Base-by-base conservation (phyloP, 176 grass and related monocot species). In the Secale cereale region DNA sequence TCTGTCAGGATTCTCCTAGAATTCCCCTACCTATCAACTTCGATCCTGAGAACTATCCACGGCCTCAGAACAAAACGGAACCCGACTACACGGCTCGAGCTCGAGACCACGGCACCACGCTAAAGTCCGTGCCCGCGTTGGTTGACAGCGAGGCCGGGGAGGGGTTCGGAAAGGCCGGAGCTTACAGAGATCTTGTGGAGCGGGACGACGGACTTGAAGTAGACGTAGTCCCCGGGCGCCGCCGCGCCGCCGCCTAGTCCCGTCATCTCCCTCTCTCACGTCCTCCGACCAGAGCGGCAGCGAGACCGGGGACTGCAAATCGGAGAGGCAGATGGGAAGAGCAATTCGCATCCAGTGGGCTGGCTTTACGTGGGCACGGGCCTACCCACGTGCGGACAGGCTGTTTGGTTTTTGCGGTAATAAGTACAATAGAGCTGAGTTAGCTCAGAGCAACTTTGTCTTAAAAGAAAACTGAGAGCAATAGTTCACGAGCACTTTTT, bases 141-240 rank as follows among this genome's bases (percentile, higher is more conserved):
- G 63, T 12, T 35, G 20, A 4, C 6, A 27, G 23, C 25, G 33
- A 27, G 65, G 6, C 29, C 22, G 8, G 9, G 3, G 35, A n/a
- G 52, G 17, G 11, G 64, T 75, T 75, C 7, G 45, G 73, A 46
- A 54, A 28, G 73, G 45, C 9, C 36, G 28, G 26, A 13, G 77
- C 89, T 78, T 88, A 98, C 96, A 7, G 93, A 95, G 89, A 98
- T 98, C 91, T 98, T 95, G 87, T 95, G 93, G 60, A 98, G 87
- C 52, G 96, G 96, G 39, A 98, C 93, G 66, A 90, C 85, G 52
- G 96, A 98, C 80, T 98, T 98, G 91, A 98, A 95, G 88, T 95
- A 83, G 62, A 94, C 84, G 60, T 95, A 98, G 87, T 98, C 96
- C 30, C 96, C 96, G 11, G 96, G 93, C 19, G 74, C 50, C 78